A percentile compares a stretch with the other conserved stretches of the same genome.
Evolutionary conservation across 257 asterid genomes (phyloP).

Genomic region (Henckelia pumila): DNA sequence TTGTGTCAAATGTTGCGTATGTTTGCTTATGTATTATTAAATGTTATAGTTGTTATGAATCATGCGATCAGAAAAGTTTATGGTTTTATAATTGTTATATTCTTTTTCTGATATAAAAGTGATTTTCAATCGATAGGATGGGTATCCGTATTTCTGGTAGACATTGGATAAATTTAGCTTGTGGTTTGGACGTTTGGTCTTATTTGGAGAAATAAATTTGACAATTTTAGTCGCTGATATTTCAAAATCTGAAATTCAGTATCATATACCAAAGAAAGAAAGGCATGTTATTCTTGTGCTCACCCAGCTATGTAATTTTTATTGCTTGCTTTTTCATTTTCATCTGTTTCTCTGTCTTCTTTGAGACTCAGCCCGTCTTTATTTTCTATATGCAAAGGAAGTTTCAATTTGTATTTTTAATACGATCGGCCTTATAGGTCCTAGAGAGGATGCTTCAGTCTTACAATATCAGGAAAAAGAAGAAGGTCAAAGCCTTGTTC

Average conservation of each 20-base stretch:
- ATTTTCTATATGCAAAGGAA: not conserved
- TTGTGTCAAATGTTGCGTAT: not conserved
- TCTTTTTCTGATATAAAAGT: not conserved
- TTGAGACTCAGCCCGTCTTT: constrained; percentile 1
- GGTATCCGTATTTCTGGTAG: constrained; percentile 1
- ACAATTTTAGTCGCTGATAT: not conserved
- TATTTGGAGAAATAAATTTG: not conserved
- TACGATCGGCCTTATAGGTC: constrained; percentile 48
- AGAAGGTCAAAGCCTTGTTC: constrained; percentile 49
- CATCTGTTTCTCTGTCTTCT: not conserved
- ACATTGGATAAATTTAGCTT: constrained; percentile 1
- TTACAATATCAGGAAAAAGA: constrained; percentile 43
- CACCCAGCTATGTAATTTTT: not conserved
- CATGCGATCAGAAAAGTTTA: not conserved
- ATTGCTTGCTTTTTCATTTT: not conserved
- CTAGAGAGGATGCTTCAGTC: constrained; percentile 69
- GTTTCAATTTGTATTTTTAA: constrained; percentile 16
- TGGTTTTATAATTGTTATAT: not conserved
- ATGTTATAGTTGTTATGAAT: not conserved
- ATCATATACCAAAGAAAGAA: constrained; percentile 5
- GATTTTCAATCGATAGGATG: not conserved
- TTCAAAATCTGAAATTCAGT: not conserved
- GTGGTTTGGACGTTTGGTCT: not conserved
- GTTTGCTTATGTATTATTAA: not conserved
- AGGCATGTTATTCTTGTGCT: constrained; percentile 7